phyloP scores from a whole-genome alignment of 2,329 filamentous ascomycete species.

The Neoscytalidium dimidiatum region DNA sequence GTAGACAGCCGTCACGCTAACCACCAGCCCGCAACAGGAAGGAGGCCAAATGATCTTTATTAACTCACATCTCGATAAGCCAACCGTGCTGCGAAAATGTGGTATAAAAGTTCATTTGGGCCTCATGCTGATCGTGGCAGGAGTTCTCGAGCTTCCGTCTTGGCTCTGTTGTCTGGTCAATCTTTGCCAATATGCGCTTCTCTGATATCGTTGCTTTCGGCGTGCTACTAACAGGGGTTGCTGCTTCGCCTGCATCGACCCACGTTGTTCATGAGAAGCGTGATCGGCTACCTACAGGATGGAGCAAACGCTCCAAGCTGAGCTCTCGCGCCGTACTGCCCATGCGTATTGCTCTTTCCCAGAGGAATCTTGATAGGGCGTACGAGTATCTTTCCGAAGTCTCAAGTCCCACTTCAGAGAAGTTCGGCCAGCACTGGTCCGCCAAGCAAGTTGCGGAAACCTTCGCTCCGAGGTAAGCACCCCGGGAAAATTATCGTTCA shows the following conservation, averaged over 20 bases:
- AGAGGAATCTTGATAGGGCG: slow-evolving; percentile 36
- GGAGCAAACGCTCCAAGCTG: not conserved
- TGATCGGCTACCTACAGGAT: not conserved
- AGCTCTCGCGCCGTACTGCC: slow-evolving; percentile 29
- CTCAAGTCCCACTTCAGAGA: slow-evolving; percentile 45
- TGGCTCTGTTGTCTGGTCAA: not conserved
- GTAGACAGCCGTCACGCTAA: not conserved
- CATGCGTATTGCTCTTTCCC: slow-evolving; percentile 36
- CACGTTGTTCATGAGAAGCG: not conserved
- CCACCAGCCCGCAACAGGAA: not conserved
- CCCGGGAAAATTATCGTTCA: not conserved
- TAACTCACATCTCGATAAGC: not conserved
- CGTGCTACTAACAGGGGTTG: not conserved
- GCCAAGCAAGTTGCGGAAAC: slow-evolving; percentile 45
- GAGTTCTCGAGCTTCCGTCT: not conserved
- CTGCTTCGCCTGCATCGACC: not conserved
- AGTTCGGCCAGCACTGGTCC: slow-evolving; percentile 47
- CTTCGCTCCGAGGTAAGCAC: slow-evolving; percentile 34
- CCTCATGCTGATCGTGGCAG: not conserved
- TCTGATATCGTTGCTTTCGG: not conserved
- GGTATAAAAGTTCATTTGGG: not conserved
- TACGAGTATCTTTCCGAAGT: slow-evolving; percentile 37
- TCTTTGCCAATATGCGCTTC: not conserved
- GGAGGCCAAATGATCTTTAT: not conserved
- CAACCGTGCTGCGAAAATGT: not conserved